Evolutionary conservation across 768 basidiomycete species (phyloP).

Genomic region (Boletus patriciae): DNA sequence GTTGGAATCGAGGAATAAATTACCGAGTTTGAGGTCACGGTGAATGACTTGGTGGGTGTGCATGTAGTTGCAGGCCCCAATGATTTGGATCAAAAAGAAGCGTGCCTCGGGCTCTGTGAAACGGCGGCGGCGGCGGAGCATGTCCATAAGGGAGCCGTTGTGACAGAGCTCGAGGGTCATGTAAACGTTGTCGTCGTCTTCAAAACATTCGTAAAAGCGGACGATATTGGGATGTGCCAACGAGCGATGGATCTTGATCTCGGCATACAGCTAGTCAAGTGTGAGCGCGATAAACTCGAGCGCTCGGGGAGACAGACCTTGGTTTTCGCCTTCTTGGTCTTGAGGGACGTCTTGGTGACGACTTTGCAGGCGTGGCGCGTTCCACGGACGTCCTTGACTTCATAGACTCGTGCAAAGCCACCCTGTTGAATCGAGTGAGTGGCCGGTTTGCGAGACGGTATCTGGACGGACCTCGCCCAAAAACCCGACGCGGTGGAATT

Average conservation of each 20-base stretch:
- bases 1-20: constrained; percentile 84
- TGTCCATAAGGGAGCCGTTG: constrained; percentile 87
- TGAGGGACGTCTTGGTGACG: constrained; percentile 86
- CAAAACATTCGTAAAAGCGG: constrained; percentile 89
- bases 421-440: constrained; percentile 45
- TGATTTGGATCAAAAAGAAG: constrained; percentile 90
- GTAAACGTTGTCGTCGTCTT: constrained; percentile 94
- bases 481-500: constrained; percentile 75
- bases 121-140: constrained; percentile 81
- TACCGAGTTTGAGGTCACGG: constrained; percentile 94
- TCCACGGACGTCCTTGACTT: constrained; percentile 75
- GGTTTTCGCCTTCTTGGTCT: constrained; percentile 95
- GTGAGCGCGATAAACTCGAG: neutral
- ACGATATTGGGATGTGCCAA: constrained; percentile 93
- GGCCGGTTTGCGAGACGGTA: neutral
- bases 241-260: constrained; percentile 96
- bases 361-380: constrained; percentile 85
- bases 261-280: constrained; percentile 79
- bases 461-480: constrained; percentile 70
- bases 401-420: constrained; percentile 96
- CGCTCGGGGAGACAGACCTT: constrained; percentile 54
- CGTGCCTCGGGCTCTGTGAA: constrained; percentile 92
- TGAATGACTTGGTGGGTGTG: constrained; percentile 96
- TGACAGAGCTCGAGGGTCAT: constrained; percentile 94
- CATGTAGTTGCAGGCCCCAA: constrained; percentile 97